Percentiles rank a stretch among this genome's conserved stretches.
Conservation (phyloP, 2,329 filamentous ascomycete genomes). For the Xylaria sp. region DNA sequence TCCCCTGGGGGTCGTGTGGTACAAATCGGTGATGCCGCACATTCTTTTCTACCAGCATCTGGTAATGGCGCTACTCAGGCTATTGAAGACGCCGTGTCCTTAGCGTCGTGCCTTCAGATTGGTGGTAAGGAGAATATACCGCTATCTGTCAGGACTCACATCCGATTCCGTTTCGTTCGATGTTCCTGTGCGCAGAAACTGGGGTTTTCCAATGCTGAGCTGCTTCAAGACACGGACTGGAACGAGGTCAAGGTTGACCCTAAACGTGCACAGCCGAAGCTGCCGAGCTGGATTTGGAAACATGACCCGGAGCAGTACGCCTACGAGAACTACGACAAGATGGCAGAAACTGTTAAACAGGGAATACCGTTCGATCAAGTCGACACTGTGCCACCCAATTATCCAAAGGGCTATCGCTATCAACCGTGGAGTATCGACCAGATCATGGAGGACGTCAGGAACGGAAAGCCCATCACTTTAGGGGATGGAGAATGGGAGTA, state of each 20-base stretch:
- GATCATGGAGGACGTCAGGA: conserved; percentile 53
- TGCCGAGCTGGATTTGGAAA: conserved; percentile 53
- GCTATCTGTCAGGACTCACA: conserved; percentile 51
- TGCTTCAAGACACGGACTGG: conserved; percentile 54
- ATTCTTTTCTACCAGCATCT: conserved; percentile 55
- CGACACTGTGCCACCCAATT: conserved; percentile 50
- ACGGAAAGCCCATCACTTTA: conserved; percentile 50
- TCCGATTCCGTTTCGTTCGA: conserved; percentile 52
- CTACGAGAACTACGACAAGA: conserved; percentile 51
- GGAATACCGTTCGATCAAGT: conserved; percentile 48
- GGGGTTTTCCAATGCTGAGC: conserved; percentile 53
- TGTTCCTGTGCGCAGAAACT: conserved; percentile 54
- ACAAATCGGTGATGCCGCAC: conserved; percentile 55
- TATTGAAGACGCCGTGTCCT: conserved; percentile 55
- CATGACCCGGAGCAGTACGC: conserved; percentile 54
- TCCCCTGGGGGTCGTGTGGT: conserved; percentile 51
- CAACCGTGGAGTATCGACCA: conserved; percentile 56
- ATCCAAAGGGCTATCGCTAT: conserved; percentile 52
- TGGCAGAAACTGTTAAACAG: conserved; percentile 48
- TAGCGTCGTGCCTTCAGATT: conserved; percentile 53
- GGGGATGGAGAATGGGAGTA: conserved; percentile 50
- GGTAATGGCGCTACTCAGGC: conserved; percentile 57
- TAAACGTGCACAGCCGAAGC: conserved; percentile 51
- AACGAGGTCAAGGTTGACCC: conserved; percentile 48
- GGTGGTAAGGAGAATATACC: conserved; percentile 49